Conservation (phyloP, 768 basidiomycete genomes). For the Sarcodon aspratus region DNA sequence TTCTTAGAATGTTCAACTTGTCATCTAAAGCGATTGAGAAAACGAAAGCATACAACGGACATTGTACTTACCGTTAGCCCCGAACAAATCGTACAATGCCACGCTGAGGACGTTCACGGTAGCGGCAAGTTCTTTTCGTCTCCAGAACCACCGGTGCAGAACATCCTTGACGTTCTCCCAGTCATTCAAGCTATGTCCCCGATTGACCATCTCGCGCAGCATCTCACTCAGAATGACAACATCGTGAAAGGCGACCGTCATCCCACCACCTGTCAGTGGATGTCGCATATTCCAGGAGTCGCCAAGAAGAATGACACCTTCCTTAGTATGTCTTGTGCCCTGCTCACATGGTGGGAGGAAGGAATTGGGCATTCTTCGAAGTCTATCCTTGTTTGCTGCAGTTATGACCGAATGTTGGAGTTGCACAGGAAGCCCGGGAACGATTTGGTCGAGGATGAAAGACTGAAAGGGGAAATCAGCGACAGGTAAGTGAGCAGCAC, state of each 20-base stretch:
- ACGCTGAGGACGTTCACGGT: conserved; percentile 91
- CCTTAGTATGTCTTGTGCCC: conserved; percentile 30
- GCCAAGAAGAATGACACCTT: conserved; percentile 77
- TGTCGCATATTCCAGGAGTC: conserved; percentile 99
- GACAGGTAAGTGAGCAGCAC: not conserved
- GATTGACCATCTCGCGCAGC: conserved; percentile 29
- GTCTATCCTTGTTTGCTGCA: conserved; percentile 69
- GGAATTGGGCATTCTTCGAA: conserved; percentile 92
- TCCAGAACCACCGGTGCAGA: conserved; percentile 76
- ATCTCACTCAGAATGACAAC: conserved; percentile 62
- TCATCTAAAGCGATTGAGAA: conserved; percentile 32
- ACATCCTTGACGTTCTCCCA: conserved; percentile 39
- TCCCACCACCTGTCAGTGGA: conserved; percentile 94
- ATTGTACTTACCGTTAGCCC: conserved; percentile 69
- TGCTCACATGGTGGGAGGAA: conserved; percentile 80
- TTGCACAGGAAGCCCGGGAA: conserved; percentile 71
- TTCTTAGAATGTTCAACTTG: conserved; percentile 48
- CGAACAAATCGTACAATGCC: conserved; percentile 90
- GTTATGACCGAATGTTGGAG: conserved; percentile 53
- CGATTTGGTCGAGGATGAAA: conserved; percentile 60
- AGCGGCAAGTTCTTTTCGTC: conserved; percentile 68
- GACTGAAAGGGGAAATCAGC: conserved; percentile 22
- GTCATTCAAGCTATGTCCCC: conserved; percentile 22
- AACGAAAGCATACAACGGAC: not conserved
- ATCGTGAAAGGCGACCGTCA: conserved; percentile 92